Evolutionary conservation across 345 rosid genomes (phyloP), one percentile per base, ranked within the genome.

Genomic region (Clarkia xantiana): DNA sequence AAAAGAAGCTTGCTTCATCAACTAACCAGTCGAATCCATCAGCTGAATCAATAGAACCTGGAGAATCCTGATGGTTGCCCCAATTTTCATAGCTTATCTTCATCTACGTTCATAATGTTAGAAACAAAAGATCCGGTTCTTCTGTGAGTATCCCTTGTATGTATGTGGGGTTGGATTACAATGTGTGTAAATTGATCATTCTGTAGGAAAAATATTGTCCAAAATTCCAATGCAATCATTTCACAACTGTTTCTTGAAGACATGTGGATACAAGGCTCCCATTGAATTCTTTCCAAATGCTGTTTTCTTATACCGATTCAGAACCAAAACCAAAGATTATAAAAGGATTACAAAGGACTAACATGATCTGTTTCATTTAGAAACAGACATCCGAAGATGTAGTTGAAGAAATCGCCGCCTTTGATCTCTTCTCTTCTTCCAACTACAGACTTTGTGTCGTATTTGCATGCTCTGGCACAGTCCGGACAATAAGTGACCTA

Each of bases 401-500:
- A 46, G 55, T 84, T 84, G 71, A 67, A 86, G 73, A 91, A 91
- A 29, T 81, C 80, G 6, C 19, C n/a, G n/a, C 77, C 85, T 72
- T 68, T 80, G 47, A 76, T 16, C 9, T 29, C 60, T 45, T 54
- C 65, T 29, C 72, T 73, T 39, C 58, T 57, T 58, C 84, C 77
- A 49, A 51, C 38, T 36, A 86, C 22, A n/a, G 75, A 62, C 56
- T 65, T 56, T 14, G 67, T 68, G 61, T 83, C 85, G 49, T 84
- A 86, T 54, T 73, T 79, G 80, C 96, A 86, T n/a, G 90, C 94
- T 67, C 93, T 76, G 61, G 72, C 71, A 60, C 94, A 86, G 67
- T 86, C 98, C 13, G 96, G 98, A 62, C 96, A 91, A 67, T 79
- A 91, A 2, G 96, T 86, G 18, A 84, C 86, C 98, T 86, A 44